Evolutionary conservation across 1,284 basidiomycete genomes (phyloP).

Genomic region (Mycena sp.): DNA sequence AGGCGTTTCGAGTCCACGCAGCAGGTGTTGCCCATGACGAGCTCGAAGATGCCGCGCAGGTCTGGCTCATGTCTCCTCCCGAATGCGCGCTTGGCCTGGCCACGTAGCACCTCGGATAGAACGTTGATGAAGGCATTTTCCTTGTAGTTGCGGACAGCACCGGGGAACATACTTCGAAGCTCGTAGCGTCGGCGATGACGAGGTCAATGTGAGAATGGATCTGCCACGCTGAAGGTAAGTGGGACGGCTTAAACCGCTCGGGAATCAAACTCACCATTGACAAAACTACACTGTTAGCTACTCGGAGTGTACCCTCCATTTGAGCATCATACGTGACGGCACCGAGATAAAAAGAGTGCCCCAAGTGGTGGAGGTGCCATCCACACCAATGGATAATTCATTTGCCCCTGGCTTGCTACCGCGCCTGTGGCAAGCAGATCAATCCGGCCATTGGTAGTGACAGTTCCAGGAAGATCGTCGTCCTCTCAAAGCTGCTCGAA

Average conservation of each 20-base stretch:
- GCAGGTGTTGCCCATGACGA: constrained; percentile 1
- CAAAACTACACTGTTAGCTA: background rate
- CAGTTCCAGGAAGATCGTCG: background rate
- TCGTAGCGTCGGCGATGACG: background rate
- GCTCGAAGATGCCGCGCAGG: constrained; percentile 21
- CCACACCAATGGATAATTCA: background rate
- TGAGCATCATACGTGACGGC: constrained; percentile 7
- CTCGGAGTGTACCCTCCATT: background rate
- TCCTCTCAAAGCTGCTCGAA: background rate
- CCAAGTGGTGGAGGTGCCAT: constrained; percentile 6
- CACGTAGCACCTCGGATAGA: background rate
- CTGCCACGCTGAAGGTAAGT: background rate
- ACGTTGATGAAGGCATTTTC: background rate
- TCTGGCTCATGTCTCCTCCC: background rate
- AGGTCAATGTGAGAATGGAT: constrained; percentile 6
- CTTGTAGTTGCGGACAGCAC: background rate
- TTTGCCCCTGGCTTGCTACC: background rate
- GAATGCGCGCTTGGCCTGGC: background rate
- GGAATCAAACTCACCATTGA: constrained; percentile 1
- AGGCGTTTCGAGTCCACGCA: background rate
- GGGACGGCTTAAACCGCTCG: background rate
- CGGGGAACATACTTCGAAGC: background rate
- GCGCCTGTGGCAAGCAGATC: constrained; percentile 13
- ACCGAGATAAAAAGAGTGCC: constrained; percentile 7
- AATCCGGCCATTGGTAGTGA: background rate